Conservation (phyloP, 805 yeast species). For the Cyberlindnera bimundalis region DNA sequence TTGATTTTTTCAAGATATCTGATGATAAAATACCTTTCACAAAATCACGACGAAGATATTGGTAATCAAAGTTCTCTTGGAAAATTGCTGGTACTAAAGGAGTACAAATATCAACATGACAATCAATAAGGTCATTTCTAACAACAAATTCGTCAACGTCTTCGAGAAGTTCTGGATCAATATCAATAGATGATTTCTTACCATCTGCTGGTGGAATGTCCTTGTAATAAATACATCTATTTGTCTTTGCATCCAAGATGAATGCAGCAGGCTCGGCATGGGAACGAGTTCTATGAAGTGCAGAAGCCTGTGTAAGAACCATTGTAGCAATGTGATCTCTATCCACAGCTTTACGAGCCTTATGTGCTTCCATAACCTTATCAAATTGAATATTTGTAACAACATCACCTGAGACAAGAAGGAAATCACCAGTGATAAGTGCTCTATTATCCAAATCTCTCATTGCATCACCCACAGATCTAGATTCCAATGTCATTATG, state of each 20-base stretch:
- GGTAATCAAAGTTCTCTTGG: conserved; percentile 96
- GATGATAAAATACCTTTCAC: conserved; percentile 87
- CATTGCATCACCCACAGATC: conserved; percentile 97
- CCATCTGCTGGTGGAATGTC: conserved; percentile 54
- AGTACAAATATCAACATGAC: conserved; percentile 93
- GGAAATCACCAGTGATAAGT: conserved; percentile 82
- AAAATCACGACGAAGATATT: conserved; percentile 79
- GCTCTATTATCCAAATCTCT: conserved; percentile 92
- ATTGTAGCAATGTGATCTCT: conserved; percentile 92
- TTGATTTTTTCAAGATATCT: conserved; percentile 85
- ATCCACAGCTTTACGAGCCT: conserved; percentile 65
- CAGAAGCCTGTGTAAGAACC: conserved; percentile 84
- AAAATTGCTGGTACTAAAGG: conserved; percentile 93
- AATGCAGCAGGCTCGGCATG: conserved; percentile 81
- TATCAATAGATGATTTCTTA: conserved; percentile 47
- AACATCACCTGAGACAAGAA: conserved; percentile 90
- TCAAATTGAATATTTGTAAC: conserved; percentile 86
- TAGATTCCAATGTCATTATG: conserved; percentile 77
- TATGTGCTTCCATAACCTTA: conserved; percentile 70
- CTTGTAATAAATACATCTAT: conserved; percentile 82
- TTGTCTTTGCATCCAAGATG: conserved; percentile 67
- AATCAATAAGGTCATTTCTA: conserved; percentile 92
- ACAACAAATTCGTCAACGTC: conserved; percentile 70
- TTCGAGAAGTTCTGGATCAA: conserved; percentile 82
- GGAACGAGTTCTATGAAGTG: conserved; percentile 81